Conservation (phyloP, 2,329 filamentous ascomycete species). For the Aspergillus sergii region DNA sequence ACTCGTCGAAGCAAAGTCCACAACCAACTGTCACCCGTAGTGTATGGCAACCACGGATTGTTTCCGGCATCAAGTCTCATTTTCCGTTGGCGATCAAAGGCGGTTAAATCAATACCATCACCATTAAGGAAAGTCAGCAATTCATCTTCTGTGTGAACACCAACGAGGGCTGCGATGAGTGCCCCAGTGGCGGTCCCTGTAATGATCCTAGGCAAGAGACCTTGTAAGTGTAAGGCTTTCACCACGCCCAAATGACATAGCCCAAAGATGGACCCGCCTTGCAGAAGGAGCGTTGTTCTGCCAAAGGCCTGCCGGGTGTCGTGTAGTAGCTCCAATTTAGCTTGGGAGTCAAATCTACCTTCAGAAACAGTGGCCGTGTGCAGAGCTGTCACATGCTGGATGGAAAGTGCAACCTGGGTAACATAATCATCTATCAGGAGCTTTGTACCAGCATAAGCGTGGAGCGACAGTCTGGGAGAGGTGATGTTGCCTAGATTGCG, state of each 20-base stretch:
- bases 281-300: slow-evolving; percentile 79
- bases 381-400: slow-evolving; percentile 73
- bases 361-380: slow-evolving; percentile 58
- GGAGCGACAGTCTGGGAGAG: slow-evolving; percentile 76
- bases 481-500: slow-evolving; percentile 93
- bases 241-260: slow-evolving; percentile 89
- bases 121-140: slow-evolving; percentile 75
- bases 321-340: slow-evolving; percentile 82
- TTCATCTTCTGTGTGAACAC: slow-evolving; percentile 84
- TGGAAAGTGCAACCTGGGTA: slow-evolving; percentile 76
- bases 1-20: slow-evolving; percentile 68
- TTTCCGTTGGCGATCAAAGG: slow-evolving; percentile 61
- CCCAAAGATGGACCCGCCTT: slow-evolving; percentile 90
- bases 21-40: slow-evolving; percentile 44
- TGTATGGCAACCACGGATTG: slow-evolving; percentile 21
- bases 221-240: slow-evolving; percentile 79
- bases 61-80: slow-evolving; percentile 13
- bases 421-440: slow-evolving; percentile 90
- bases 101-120: slow-evolving; percentile 78
- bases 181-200: slow-evolving; percentile 89
- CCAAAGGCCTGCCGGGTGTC: slow-evolving; percentile 89
- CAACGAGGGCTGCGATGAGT: slow-evolving; percentile 83
- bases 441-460: slow-evolving; percentile 86
- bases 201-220: slow-evolving; percentile 84
- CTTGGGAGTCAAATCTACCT: slow-evolving; percentile 66